Percentiles rank a stretch among this genome's conserved stretches.
These are phyloP conservation scores for Penicillium sclerotigenum DNA, from an alignment of 2,329 filamentous ascomycete species.

Conservation along the genomic window DNA sequence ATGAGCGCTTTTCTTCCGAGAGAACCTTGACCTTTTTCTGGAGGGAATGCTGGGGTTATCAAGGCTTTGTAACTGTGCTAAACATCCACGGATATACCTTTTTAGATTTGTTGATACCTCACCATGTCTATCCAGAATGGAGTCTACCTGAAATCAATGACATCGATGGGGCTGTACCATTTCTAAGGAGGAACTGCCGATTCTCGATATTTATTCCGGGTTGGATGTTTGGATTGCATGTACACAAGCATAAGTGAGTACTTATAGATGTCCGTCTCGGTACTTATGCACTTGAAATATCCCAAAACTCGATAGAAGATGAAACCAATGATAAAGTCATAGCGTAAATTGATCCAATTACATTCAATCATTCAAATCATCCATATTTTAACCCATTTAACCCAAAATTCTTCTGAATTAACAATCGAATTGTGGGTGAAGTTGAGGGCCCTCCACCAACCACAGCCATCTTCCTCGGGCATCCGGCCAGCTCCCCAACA, in stretches of 20 bases:
- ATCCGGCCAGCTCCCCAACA: conserved; percentile 22
- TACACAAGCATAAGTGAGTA: background rate
- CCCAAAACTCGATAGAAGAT: background rate
- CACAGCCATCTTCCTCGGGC: conserved; percentile 21
- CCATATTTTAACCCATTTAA: background rate
- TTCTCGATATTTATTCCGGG: background rate
- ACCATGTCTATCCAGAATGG: background rate
- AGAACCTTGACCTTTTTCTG: background rate
- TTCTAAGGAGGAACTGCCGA: background rate
- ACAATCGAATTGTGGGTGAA: conserved; percentile 25
- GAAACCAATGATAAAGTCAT: background rate
- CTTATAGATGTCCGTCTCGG: background rate
- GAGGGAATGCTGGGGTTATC: background rate
- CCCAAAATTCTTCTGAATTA: background rate
- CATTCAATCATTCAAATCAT: background rate
- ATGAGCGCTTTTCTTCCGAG: background rate
- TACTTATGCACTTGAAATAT: background rate
- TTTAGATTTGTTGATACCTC: background rate
- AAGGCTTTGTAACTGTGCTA: background rate
- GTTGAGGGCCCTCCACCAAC: conserved; percentile 25
- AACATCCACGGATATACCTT: background rate
- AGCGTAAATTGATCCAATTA: background rate
- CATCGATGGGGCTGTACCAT: conserved; percentile 19
- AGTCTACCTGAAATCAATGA: background rate
- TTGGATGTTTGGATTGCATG: background rate